Percentiles rank a stretch among this genome's conserved stretches.
Evolutionary conservation across 2,329 filamentous ascomycete species (phyloP).

Genomic region (Pseudogymnoascus sp.): DNA sequence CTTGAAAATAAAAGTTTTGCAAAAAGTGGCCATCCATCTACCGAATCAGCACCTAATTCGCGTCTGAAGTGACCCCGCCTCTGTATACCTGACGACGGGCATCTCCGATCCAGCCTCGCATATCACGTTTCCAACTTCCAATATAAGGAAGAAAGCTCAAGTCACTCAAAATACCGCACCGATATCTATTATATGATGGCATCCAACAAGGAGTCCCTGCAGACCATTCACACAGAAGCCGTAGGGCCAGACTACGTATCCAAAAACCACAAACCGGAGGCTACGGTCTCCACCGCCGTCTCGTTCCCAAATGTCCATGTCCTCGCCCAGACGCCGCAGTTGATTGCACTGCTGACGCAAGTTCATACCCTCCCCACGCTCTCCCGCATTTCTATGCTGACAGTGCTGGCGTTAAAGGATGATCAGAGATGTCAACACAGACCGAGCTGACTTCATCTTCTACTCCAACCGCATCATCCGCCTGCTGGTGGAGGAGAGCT

Average conservation of each 20-base stretch:
- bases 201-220: background rate
- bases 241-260: conserved; percentile 77
- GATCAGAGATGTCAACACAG: conserved; percentile 86
- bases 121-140: background rate
- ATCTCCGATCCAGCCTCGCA: conserved; percentile 2
- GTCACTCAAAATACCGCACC: background rate
- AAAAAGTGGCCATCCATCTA: conserved; percentile 1
- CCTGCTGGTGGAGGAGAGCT: conserved; percentile 88
- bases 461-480: conserved; percentile 98
- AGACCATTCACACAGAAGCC: conserved; percentile 40
- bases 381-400: background rate
- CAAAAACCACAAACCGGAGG: conserved; percentile 71
- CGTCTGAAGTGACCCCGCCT: conserved; percentile 1
- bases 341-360: conserved; percentile 96
- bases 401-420: conserved; percentile 54
- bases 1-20: background rate
- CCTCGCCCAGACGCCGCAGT: conserved; percentile 86
- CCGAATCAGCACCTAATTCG: background rate
- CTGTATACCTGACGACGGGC: background rate
- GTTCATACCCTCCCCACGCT: conserved; percentile 36
- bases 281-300: conserved; percentile 81
- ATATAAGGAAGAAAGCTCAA: background rate
- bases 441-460: conserved; percentile 96
- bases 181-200: background rate
- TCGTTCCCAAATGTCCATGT: conserved; percentile 83